These are phyloP conservation scores for Boletus tylopilopsis DNA, from an alignment of 768 basidiomycete genomes.

Conservation along the genomic window DNA sequence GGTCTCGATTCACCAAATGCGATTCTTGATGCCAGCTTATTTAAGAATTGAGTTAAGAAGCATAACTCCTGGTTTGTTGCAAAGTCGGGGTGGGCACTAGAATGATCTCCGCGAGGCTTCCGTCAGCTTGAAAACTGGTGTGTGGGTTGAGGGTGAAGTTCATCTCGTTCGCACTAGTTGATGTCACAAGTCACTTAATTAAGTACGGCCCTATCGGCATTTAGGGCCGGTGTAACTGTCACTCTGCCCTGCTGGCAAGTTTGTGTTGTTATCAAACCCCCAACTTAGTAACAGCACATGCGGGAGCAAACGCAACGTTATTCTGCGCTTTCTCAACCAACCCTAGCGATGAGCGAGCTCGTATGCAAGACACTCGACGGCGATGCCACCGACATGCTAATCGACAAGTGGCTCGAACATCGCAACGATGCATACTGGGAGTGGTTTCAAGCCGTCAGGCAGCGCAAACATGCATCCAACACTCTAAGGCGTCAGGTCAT, in stretches of 20 bases:
- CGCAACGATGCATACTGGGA: constrained; percentile 72
- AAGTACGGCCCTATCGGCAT: constrained; percentile 7
- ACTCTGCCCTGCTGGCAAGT: background rate
- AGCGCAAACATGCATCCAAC: constrained; percentile 56
- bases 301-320: constrained; percentile 38
- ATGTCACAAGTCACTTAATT: background rate
- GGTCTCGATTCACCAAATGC: too few species aligned
- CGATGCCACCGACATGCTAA: constrained; percentile 72
- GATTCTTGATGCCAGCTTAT: too few species aligned
- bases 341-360: constrained; percentile 72
- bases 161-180: background rate
- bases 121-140: too few species aligned
- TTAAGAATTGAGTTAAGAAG: too few species aligned
- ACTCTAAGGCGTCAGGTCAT: constrained; percentile 49
- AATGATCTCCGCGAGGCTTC: too few species aligned
- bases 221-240: constrained; percentile 25
- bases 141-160: too few species aligned
- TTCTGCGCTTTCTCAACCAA: constrained; percentile 62
- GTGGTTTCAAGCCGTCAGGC: constrained; percentile 70
- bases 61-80: too few species aligned
- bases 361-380: constrained; percentile 75
- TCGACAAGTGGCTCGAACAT: constrained; percentile 83
- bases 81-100: too few species aligned
- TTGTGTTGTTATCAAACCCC: constrained; percentile 11
- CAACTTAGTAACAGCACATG: constrained; percentile 20